Percentiles rank a stretch among this genome's conserved stretches.
Evolutionary conservation across 495 filamentous ascomycete genomes (phyloP).

Genomic region (Barbatosphaeria neglecta): DNA sequence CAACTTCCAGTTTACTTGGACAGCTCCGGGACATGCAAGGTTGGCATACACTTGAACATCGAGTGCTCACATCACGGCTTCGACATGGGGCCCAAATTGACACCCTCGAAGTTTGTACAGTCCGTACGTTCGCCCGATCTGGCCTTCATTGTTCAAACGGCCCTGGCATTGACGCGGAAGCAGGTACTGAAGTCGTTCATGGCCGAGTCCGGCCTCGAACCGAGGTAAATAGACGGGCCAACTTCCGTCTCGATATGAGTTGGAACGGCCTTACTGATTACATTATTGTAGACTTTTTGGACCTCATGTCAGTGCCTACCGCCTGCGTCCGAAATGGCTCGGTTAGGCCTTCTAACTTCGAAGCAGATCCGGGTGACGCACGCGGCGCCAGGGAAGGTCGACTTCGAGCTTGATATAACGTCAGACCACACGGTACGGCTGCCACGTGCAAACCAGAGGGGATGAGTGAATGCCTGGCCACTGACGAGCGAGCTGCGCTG

Average conservation of each 20-base stretch:
- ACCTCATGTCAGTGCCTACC: slow-evolving; percentile 21
- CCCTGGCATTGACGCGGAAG: background rate
- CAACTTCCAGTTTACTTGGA: too few relatives aligned
- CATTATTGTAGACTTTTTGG: slow-evolving; percentile 37
- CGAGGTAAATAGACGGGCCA: too few relatives aligned
- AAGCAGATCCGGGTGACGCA: slow-evolving; percentile 61
- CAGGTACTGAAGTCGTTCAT: slow-evolving; percentile 78
- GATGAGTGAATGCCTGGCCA: background rate
- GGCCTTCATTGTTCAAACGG: background rate
- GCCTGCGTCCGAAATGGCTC: too few relatives aligned
- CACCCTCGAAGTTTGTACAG: slow-evolving; percentile 25
- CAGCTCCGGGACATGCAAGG: too few relatives aligned
- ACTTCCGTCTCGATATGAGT: slow-evolving; percentile 9
- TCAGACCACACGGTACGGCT: slow-evolving; percentile 73
- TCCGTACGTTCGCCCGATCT: slow-evolving; percentile 16
- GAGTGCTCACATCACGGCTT: slow-evolving; percentile 6
- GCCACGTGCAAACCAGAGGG: background rate
- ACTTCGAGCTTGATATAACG: slow-evolving; percentile 76
- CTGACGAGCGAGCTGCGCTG: background rate
- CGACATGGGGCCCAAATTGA: slow-evolving; percentile 19
- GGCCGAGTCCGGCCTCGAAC: slow-evolving; percentile 73
- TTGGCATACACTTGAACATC: too few relatives aligned
- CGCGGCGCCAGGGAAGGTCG: slow-evolving; percentile 66
- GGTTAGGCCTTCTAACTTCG: background rate
- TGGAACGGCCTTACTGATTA: background rate